Percentiles rank a stretch among this genome's conserved stretches.
phyloP scores from a whole-genome alignment of 805 yeast genomes.

The Torulaspora franciscae region DNA sequence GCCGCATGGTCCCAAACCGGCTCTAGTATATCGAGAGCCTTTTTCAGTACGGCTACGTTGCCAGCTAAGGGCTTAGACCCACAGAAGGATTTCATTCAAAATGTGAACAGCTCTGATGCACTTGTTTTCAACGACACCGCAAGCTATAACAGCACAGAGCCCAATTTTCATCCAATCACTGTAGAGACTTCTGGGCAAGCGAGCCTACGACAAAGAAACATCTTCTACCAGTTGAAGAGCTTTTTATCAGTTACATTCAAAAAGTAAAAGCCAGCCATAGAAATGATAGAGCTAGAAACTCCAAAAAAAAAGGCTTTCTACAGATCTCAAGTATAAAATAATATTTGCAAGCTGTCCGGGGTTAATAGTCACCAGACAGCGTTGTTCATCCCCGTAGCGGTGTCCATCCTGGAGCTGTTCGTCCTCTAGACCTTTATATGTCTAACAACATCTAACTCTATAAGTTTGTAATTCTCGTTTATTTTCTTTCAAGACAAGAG shows the following conservation, averaged over 20 bases:
- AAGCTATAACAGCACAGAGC: constrained; percentile 5
- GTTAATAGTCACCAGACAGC: no score
- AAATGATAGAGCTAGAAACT: no score
- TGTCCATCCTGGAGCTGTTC: no score
- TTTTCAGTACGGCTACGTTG: constrained; percentile 1
- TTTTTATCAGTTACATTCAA: background rate
- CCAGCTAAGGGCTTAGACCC: background rate
- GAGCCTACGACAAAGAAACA: constrained; percentile 1
- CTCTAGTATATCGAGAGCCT: constrained; percentile 7
- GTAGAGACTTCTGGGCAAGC: constrained; percentile 3
- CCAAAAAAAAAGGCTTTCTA: no score
- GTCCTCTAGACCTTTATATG: no score
- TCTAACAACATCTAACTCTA: no score
- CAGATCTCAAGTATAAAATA: no score
- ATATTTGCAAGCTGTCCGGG: no score
- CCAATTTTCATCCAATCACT: background rate
- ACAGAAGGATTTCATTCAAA: constrained; percentile 9
- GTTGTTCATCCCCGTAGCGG: no score
- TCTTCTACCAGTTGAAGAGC: background rate
- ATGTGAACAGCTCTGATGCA: constrained; percentile 4
- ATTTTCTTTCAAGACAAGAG: background rate
- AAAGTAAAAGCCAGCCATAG: background rate
- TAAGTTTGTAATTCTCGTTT: background rate
- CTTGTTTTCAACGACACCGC: constrained; percentile 8
- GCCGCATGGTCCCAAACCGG: constrained; percentile 12